Evolutionary conservation across 1,139 yeast species (phyloP), one percentile per base, ranked within the genome.

Genomic region (Candida smagusa): DNA sequence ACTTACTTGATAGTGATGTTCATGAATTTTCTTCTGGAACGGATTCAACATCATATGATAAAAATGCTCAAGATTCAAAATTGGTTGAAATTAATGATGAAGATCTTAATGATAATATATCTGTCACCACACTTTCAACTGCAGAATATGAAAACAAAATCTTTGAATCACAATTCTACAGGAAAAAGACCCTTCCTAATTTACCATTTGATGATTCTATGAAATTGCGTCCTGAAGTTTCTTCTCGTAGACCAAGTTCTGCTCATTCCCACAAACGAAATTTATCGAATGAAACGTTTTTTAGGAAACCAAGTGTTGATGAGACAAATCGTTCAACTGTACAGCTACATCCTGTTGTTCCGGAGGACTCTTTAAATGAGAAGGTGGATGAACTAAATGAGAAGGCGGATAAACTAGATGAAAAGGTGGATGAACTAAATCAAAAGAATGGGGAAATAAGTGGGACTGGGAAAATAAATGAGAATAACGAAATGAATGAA

Each of bases 91-190:
- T 23, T n/a, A 6, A 23, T n/a, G 11, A 23, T n/a, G 26, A 23
- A n/a, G 11, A 23, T 9, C 43, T 52, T 21, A 52, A 52, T 35
- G 75, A 65, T 42, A 60, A 51, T 8, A 49, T 56, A 9, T 72
- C 80, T 36, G 45, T 77, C 0, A 49, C 58, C 1, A 76, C 83
- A 0, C 56, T 72, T 1, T 68, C 80, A 3, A 76, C 81, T 0
- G 57, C 73, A 2, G 79, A 79, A 21, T 79, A 75, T 43, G 81
- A 79, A 45, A 77, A 77, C 40, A 68, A 68, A 13, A 56, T 79
- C 2, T 77, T 78, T 56, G 64, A 72, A 39, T 65, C 73, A 1
- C 84, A 79, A 49, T 77, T 78, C 52, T 50, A 56, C 19, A 48
- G 42, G 29, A 39, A 37, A 9, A 63, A 61, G 39, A 56, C 68